Evolutionary conservation across 1,139 yeast genomes (phyloP).

Genomic region (Kodamaea fungicola): DNA sequence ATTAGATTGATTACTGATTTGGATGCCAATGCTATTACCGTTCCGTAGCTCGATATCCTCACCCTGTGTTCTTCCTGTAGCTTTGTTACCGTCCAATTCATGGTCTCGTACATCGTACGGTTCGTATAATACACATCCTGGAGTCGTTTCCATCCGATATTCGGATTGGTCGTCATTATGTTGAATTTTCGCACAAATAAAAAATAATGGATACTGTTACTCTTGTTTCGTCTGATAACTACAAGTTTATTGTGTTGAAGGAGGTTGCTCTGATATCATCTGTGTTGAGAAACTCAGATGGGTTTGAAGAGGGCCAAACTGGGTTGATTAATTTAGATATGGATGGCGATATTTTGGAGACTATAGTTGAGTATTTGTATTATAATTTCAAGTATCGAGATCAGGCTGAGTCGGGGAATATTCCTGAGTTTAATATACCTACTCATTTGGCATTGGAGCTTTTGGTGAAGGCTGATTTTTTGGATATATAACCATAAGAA

Average conservation of each 20-base stretch:
- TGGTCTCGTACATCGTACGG: constrained; percentile 39
- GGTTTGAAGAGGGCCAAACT: constrained; percentile 51
- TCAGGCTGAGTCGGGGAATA: constrained; percentile 49
- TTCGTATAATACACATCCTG: constrained; percentile 59
- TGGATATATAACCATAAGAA: constrained; percentile 65
- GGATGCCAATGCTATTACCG: constrained; percentile 37
- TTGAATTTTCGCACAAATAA: too few relatives aligned
- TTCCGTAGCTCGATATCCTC: constrained; percentile 26
- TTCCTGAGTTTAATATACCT: constrained; percentile 87
- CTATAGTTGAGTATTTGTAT: constrained; percentile 82
- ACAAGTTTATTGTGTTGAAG: constrained; percentile 58
- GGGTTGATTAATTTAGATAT: constrained; percentile 57
- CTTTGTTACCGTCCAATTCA: constrained; percentile 36
- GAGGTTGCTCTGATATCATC: constrained; percentile 86
- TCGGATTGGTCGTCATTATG: constrained; percentile 33
- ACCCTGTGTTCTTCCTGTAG: constrained; percentile 27
- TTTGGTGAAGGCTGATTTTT: constrained; percentile 85
- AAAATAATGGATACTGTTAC: constrained; percentile 41
- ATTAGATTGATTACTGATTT: constrained; percentile 38
- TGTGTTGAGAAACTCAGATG: constrained; percentile 68
- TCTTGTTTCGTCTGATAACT: constrained; percentile 73
- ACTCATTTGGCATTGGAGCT: constrained; percentile 92
- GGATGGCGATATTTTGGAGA: constrained; percentile 70
- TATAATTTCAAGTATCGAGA: constrained; percentile 71
- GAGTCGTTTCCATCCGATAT: constrained; percentile 60